Percentiles rank a stretch among this genome's conserved stretches.
Conservation (phyloP, 192 early-diverging fungal genomes). For the Pecoramyces ruminantium region DNA sequence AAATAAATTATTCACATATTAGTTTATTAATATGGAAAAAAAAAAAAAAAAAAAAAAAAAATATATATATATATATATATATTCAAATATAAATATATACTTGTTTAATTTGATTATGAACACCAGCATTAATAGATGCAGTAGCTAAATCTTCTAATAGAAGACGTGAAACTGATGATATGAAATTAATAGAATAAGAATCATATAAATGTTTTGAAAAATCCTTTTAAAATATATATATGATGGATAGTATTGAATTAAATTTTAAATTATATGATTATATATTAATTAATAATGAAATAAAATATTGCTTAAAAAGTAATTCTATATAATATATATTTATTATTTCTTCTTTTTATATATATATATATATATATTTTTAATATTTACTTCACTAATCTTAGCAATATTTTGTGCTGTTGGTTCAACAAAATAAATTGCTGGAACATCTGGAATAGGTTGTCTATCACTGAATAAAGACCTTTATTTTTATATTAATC, state of each 20-base stretch:
- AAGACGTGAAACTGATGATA: conserved; percentile 64
- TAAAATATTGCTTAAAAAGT: too few relatives aligned
- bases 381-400: conserved; percentile 54
- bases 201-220: conserved; percentile 80
- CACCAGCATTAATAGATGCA: conserved; percentile 53
- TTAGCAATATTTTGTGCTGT: conserved; percentile 65
- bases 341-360: neutral
- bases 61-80: neutral
- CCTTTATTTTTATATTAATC: conserved; percentile 41
- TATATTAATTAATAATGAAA: too few relatives aligned
- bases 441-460: conserved; percentile 87
- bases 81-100: conserved; percentile 9
- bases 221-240: conserved; percentile 35
- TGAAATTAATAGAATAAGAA: conserved; percentile 91
- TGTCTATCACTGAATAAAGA: conserved; percentile 64
- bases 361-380: neutral
- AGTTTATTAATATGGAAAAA: conserved; percentile 1
- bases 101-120: conserved; percentile 67
- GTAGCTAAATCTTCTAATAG: conserved; percentile 87
- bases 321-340: too few relatives aligned
- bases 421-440: conserved; percentile 89
- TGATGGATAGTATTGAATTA: too few relatives aligned
- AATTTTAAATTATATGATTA: too few relatives aligned
- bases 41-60: neutral
- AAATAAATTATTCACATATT: too few relatives aligned